These are phyloP conservation scores for Lactarius hengduanensis DNA, from an alignment of 768 basidiomycete genomes.

Conservation along the genomic window DNA sequence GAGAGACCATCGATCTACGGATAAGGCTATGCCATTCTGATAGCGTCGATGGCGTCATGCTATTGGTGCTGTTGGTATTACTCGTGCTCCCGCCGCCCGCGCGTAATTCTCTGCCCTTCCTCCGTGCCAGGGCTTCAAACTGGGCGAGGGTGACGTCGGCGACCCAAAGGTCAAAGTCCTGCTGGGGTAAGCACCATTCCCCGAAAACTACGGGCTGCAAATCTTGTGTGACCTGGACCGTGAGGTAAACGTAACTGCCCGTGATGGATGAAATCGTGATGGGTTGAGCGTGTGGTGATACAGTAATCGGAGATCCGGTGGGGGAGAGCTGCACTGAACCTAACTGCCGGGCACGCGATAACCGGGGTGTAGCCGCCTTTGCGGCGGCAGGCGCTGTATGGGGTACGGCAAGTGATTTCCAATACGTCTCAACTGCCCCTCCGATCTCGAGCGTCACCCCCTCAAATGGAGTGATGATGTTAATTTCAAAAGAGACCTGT, in stretches of 20 bases:
- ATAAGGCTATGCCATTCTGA: slow-evolving; percentile 50
- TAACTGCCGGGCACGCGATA: slow-evolving; percentile 33
- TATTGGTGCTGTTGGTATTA: slow-evolving; percentile 24
- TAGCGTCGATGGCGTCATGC: slow-evolving; percentile 30
- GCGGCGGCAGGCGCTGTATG: slow-evolving; percentile 33
- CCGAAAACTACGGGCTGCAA: slow-evolving; percentile 83
- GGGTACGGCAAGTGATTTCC: slow-evolving; percentile 80
- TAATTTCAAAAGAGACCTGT: slow-evolving; percentile 86
- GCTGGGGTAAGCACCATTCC: slow-evolving; percentile 72
- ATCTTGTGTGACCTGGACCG: slow-evolving; percentile 92
- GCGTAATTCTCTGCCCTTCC: slow-evolving; percentile 45
- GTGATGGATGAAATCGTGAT: slow-evolving; percentile 87
- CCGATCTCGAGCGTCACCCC: slow-evolving; percentile 93
- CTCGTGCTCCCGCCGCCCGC: slow-evolving; percentile 24
- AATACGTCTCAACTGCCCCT: slow-evolving; percentile 95
- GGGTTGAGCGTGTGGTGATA: slow-evolving; percentile 47
- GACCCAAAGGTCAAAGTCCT: slow-evolving; percentile 73
- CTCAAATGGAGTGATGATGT: slow-evolving; percentile 83
- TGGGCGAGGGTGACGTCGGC: slow-evolving; percentile 82
- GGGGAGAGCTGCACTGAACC: slow-evolving; percentile 54
- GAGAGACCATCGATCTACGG: slow-evolving; percentile 60
- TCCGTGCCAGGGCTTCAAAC: slow-evolving; percentile 64
- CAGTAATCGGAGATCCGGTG: slow-evolving; percentile 53
- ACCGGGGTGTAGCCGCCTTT: slow-evolving; percentile 30
- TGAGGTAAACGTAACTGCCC: slow-evolving; percentile 83